These are phyloP conservation scores for Auricularia auricula-judae DNA, from an alignment of 768 basidiomycete species.

Conservation along the genomic window DNA sequence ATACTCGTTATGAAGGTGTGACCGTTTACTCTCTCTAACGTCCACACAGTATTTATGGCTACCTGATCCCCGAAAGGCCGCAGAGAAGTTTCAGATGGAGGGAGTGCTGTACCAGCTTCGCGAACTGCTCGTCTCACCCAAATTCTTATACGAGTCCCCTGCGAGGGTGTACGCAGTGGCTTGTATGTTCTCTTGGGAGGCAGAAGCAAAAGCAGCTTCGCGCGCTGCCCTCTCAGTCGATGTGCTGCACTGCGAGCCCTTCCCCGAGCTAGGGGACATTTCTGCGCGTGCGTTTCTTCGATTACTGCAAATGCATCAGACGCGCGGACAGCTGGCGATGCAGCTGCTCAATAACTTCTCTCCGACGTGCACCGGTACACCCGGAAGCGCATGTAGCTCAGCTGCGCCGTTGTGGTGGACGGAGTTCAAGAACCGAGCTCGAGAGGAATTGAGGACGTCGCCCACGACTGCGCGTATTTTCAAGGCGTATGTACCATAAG, in stretches of 20 bases:
- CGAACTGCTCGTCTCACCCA: slow-evolving; percentile 35
- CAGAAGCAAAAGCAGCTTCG: slow-evolving; percentile 53
- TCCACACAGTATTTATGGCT: slow-evolving; percentile 30
- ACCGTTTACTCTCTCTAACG: background rate
- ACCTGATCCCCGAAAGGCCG: slow-evolving; percentile 39
- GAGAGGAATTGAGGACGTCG: slow-evolving; percentile 41
- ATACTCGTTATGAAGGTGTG: background rate
- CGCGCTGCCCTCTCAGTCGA: slow-evolving; percentile 41
- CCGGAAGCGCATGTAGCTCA: background rate
- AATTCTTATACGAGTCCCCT: slow-evolving; percentile 37
- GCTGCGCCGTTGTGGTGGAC: slow-evolving; percentile 60
- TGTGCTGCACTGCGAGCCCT: slow-evolving; percentile 26
- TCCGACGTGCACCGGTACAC: background rate
- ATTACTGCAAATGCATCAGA: slow-evolving; percentile 6
- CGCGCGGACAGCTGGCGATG: slow-evolving; percentile 1
- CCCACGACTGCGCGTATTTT: slow-evolving; percentile 54
- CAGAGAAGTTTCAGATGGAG: slow-evolving; percentile 54
- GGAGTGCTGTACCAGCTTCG: slow-evolving; percentile 39
- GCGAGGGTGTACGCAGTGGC: slow-evolving; percentile 63
- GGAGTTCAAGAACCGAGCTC: slow-evolving; percentile 46
- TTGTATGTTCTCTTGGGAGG: slow-evolving; percentile 49
- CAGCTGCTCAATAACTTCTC: background rate
- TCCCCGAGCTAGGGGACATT: slow-evolving; percentile 4
- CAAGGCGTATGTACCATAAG: background rate
- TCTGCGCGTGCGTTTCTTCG: slow-evolving; percentile 5